Percentiles rank a stretch among this genome's conserved stretches.
Evolutionary conservation across 2,329 filamentous ascomycete species (phyloP).

Genomic region (Pestalotiopsis sp.): DNA sequence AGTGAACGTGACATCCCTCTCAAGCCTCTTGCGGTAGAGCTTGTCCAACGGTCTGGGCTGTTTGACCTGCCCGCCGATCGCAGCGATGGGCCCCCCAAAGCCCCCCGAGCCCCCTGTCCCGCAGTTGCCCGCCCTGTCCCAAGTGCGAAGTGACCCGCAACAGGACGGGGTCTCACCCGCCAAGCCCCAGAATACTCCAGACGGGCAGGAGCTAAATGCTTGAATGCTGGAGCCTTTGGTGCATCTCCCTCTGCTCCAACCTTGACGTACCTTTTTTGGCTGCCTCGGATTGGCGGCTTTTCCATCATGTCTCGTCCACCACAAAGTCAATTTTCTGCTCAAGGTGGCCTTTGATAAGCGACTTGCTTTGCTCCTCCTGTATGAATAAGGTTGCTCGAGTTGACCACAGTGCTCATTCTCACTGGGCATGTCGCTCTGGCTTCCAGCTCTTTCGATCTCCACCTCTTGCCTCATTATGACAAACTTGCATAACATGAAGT

Average conservation of each 20-base stretch:
- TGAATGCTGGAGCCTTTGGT: background rate
- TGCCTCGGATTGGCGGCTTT: background rate
- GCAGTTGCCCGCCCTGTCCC: background rate
- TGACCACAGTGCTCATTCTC: no score
- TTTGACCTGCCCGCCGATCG: conserved; percentile 9
- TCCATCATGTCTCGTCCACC: background rate
- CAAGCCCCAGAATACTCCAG: conserved; percentile 4
- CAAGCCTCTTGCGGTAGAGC: background rate
- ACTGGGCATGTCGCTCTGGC: no score
- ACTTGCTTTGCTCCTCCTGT: background rate
- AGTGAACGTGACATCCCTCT: background rate
- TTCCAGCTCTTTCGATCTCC: no score
- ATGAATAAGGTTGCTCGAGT: background rate
- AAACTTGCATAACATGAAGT: no score
- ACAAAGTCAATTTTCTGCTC: background rate
- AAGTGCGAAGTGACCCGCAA: background rate
- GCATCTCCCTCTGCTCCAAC: background rate
- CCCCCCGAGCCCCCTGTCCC: background rate
- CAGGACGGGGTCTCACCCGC: background rate
- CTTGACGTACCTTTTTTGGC: background rate
- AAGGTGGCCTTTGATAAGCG: background rate
- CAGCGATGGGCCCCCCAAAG: background rate
- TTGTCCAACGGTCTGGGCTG: conserved; percentile 3
- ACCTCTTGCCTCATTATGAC: no score
- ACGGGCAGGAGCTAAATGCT: conserved; percentile 1